Evolutionary conservation across 805 yeast species (phyloP), one percentile per base, ranked within the genome.

Genomic region (Metschnikowia vanudenii): DNA sequence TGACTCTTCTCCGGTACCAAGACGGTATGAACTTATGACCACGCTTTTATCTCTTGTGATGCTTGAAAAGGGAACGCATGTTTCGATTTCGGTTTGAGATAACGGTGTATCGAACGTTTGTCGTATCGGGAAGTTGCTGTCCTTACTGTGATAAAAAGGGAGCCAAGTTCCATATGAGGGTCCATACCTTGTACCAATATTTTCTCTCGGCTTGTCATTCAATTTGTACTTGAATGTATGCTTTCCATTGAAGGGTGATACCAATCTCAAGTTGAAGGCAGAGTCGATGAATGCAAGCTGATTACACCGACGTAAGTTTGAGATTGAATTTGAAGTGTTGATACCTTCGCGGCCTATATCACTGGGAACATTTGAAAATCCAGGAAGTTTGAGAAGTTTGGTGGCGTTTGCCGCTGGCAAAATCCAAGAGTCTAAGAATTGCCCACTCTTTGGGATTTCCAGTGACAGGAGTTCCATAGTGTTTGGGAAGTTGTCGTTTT

Each of bases 11-110:
- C 45, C 55, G 22, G 55, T 55, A 18, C 58, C 60, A 5, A 32
- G 17, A 13, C 24, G n/a, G 53, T 60, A 71, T 10, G 63, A 59
- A 24, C 67, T 60, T 49, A 70, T 62, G 39, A 57, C 56, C 19
- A 68, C 57, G 42, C 66, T 65, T 37, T 58, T 55, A 50, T 60
- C 61, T 41, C 62, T 63, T 24, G 68, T 57, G 33, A 70, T 48
- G 40, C 64, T 63, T 39, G 63, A 55, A 45, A 63, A 69, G 4
- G 75, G 75, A 18, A 59, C 61, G 50, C 82, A 74, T 0, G 84
- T 78, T 52, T 80, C 84, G 44, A 81, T 74, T 57, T 80, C 85
- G 28, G 80, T 74, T 47, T 77, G 76, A 0, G 80, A 72, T 26
- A 79, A 58, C 3, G 77, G 76, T 3, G 51, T 47, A 12, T 51